Percentiles rank a stretch among this genome's conserved stretches.
Evolutionary conservation across 306 rosid genomes (phyloP).

Genomic region (Ammopiptanthus mongolicus): DNA sequence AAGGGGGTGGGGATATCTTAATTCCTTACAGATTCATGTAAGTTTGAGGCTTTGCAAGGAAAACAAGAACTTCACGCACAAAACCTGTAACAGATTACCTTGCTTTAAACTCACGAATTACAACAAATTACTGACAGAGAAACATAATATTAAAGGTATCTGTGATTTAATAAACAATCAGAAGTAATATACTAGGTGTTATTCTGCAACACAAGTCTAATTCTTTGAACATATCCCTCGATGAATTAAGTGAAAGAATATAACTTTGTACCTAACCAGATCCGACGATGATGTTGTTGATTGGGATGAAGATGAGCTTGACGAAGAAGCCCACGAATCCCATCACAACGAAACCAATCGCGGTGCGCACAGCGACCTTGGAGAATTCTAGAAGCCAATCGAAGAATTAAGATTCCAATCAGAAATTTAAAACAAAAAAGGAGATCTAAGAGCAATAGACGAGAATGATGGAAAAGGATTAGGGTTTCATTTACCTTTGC

Average conservation of each 20-base stretch:
- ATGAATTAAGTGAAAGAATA: neutral
- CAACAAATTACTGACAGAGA: constrained; percentile 1
- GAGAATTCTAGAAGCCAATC: constrained; percentile 45
- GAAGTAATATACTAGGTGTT: too few relatives aligned
- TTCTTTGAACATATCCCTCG: too few relatives aligned
- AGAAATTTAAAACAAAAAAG: neutral
- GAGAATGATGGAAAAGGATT: too few relatives aligned
- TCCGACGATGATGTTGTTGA: constrained; percentile 83
- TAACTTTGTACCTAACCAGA: constrained; percentile 44
- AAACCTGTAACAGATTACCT: constrained; percentile 45
- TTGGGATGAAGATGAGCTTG: constrained; percentile 72
- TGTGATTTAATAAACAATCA: too few relatives aligned
- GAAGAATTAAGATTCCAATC: neutral
- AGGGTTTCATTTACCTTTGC: constrained; percentile 43
- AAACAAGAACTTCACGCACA: constrained; percentile 71
- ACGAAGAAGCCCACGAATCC: constrained; percentile 79
- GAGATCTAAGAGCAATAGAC: neutral
- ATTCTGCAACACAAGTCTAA: too few relatives aligned
- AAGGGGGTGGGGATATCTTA: neutral
- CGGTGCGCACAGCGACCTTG: constrained; percentile 76
- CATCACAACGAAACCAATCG: constrained; percentile 78
- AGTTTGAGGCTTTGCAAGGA: constrained; percentile 95
- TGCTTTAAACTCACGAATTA: constrained; percentile 17
- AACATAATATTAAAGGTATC: neutral
- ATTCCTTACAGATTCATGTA: constrained; percentile 88